These are phyloP conservation scores for Solanum okadae DNA, from an alignment of 257 asterid genomes.

Conservation along the genomic window DNA sequence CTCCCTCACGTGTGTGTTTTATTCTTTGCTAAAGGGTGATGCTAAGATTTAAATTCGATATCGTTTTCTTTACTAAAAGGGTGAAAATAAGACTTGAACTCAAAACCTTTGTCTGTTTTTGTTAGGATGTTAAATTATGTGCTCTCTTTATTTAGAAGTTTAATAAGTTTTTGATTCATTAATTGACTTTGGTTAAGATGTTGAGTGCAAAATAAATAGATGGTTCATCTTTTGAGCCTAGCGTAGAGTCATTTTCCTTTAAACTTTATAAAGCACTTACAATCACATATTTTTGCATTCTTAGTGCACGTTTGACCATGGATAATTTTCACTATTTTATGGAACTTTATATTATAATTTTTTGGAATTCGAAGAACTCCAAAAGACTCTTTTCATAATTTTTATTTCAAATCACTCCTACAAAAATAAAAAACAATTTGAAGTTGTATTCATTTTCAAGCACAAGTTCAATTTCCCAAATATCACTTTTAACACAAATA, in stretches of 20 bases:
- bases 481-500: not conserved
- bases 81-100: not conserved
- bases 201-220: not conserved
- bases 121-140: not conserved
- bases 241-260: not conserved
- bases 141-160: not conserved
- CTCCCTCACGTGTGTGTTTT: not conserved
- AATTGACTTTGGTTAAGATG: not conserved
- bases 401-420: not conserved
- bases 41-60: not conserved
- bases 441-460: not conserved
- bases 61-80: not conserved
- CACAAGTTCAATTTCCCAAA: not conserved
- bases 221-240: not conserved
- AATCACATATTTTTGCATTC: not conserved
- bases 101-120: not conserved
- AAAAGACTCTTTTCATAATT: not conserved
- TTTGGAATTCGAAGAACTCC: not conserved
- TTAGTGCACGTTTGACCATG: not conserved
- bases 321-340: not conserved
- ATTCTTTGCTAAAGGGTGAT: not conserved
- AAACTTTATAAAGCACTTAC: not conserved
- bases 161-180: not conserved
- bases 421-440: not conserved
- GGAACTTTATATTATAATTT: not conserved